Evolutionary conservation across 2,329 filamentous ascomycete genomes (phyloP).

Genomic region (Colletotrichum neosansevieriae): DNA sequence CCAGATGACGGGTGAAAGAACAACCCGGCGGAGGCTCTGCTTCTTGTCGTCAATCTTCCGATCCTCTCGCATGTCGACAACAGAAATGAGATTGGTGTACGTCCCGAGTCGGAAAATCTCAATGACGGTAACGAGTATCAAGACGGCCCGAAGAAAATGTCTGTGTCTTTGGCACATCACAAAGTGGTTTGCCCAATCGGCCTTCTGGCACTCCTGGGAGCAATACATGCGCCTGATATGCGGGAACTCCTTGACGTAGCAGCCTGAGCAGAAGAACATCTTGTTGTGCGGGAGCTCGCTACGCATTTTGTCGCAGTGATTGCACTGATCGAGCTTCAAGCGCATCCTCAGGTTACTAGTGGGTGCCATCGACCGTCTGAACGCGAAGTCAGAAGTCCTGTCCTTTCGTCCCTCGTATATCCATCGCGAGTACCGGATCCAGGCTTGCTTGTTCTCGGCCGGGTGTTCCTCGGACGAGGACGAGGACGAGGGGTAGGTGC

Average conservation of each 20-base stretch:
- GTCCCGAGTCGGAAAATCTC: slow-evolving; percentile 29
- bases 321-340: slow-evolving; percentile 1
- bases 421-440: slow-evolving; percentile 31
- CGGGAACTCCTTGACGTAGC: slow-evolving; percentile 15
- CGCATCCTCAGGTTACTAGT: background rate
- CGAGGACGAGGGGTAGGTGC: background rate
- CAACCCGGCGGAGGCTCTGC: too few relatives aligned
- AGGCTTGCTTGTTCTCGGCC: slow-evolving; percentile 8
- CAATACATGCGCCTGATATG: slow-evolving; percentile 32
- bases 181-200: slow-evolving; percentile 33
- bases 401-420: slow-evolving; percentile 33
- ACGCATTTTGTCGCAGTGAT: background rate
- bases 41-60: too few relatives aligned
- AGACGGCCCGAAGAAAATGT: slow-evolving; percentile 34
- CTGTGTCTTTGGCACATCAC: slow-evolving; percentile 25
- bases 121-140: slow-evolving; percentile 16
- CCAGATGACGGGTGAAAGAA: too few relatives aligned
- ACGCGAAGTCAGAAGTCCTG: background rate
- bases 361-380: background rate
- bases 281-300: background rate
- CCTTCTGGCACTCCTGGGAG: slow-evolving; percentile 24
- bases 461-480: background rate
- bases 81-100: slow-evolving; percentile 13
- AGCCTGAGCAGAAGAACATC: slow-evolving; percentile 31
- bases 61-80: background rate